Evolutionary conservation across 306 rosid species (phyloP).

Genomic region (Cucurbita maxima): DNA sequence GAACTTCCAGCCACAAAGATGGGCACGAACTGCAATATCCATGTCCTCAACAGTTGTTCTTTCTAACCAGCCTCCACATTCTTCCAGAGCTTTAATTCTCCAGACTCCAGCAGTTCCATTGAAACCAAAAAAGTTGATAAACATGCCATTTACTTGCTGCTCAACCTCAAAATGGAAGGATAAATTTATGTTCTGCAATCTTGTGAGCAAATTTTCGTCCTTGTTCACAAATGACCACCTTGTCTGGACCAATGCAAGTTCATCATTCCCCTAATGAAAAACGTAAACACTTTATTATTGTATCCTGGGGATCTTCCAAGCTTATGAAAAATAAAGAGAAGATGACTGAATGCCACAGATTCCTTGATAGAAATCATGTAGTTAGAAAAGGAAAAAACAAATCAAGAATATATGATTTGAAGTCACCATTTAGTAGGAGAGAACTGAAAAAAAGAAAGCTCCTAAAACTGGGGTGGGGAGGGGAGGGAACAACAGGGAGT

Average conservation of each 20-base stretch:
- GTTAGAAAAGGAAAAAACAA: background rate
- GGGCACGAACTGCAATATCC: conserved; percentile 99
- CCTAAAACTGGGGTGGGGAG: background rate
- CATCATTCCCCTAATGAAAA: conserved; percentile 65
- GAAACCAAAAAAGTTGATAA: conserved; percentile 87
- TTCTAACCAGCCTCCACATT: conserved; percentile 98
- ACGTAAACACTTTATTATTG: background rate
- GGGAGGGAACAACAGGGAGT: background rate
- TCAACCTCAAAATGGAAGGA: conserved; percentile 97
- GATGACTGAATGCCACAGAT: background rate
- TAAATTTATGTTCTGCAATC: conserved; percentile 83
- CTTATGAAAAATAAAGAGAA: background rate
- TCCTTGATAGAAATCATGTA: background rate
- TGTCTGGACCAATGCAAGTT: conserved; percentile 85
- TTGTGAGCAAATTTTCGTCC: conserved; percentile 95
- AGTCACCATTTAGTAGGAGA: background rate
- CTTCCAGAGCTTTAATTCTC: conserved; percentile 94
- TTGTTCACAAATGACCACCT: conserved; percentile 97
- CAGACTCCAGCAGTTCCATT: conserved; percentile 98
- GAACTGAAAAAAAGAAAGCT: background rate
- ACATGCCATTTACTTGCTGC: conserved; percentile 88
- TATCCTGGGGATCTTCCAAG: background rate
- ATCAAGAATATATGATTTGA: background rate
- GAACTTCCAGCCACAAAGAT: conserved; percentile 98
- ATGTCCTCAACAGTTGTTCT: conserved; percentile 97